Conservation (phyloP, 2,329 filamentous ascomycete species). For the Camillea tinctor region DNA sequence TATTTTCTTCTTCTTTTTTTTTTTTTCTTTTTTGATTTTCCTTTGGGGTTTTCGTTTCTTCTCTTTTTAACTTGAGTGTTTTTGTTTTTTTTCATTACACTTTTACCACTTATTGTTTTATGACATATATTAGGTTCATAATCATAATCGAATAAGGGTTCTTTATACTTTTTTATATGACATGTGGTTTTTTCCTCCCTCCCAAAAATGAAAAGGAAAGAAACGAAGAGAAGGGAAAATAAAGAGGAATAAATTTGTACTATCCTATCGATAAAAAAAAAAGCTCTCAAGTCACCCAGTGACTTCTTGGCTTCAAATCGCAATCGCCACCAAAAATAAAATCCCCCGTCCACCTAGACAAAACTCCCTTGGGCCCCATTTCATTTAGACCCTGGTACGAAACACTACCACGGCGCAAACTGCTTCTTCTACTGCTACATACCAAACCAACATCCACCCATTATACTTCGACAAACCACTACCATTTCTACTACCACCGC, state of each 20-base stretch:
- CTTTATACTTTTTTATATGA: too few species aligned
- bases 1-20: not conserved
- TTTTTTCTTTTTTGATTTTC: not conserved
- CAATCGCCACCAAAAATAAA: not conserved
- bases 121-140: too few species aligned
- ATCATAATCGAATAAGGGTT: too few species aligned
- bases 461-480: slow-evolving; percentile 9
- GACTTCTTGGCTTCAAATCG: not conserved
- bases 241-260: too few species aligned
- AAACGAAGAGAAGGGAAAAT: too few species aligned
- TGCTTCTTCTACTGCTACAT: slow-evolving; percentile 20
- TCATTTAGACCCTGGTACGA: slow-evolving; percentile 16
- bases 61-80: too few species aligned
- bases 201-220: too few species aligned
- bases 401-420: slow-evolving; percentile 11
- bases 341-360: not conserved
- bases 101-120: too few species aligned
- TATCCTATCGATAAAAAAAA: not conserved
- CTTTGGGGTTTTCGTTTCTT: not conserved
- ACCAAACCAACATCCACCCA: too few species aligned
- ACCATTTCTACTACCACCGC: slow-evolving; percentile 1
- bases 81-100: too few species aligned
- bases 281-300: not conserved
- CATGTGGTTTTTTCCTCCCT: too few species aligned
- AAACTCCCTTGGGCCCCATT: not conserved